Percentiles rank a stretch among this genome's conserved stretches.
These are phyloP conservation scores for Pittosporum tobira DNA, from an alignment of 129 eudicot genomes.

Conservation along the genomic window DNA sequence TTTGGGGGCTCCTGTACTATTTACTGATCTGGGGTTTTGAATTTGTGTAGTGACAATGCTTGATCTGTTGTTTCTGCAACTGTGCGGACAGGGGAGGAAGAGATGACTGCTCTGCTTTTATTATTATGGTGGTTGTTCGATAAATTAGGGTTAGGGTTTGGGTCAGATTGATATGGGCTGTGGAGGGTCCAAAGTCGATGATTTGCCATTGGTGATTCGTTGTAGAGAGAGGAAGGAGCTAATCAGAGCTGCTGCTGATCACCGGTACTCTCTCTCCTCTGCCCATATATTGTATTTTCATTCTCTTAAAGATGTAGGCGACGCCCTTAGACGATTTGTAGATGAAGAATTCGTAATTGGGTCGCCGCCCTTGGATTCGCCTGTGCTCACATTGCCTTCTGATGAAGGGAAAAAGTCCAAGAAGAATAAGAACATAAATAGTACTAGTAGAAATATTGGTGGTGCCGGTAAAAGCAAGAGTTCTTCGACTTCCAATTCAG, in stretches of 20 bases:
- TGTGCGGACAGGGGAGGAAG: conserved; percentile 11
- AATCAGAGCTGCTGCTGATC: conserved; percentile 65
- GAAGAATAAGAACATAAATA: not conserved
- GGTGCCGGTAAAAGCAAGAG: conserved; percentile 9
- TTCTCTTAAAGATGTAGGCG: conserved; percentile 64
- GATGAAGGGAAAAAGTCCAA: conserved; percentile 27
- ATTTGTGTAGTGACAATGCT: not conserved
- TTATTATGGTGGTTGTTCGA: not conserved
- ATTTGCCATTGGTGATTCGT: conserved; percentile 60
- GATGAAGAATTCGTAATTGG: conserved; percentile 64
- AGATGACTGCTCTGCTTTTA: conserved; percentile 10
- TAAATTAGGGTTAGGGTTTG: conserved; percentile 15
- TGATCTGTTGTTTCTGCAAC: not conserved
- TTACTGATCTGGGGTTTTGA: conserved; percentile 20
- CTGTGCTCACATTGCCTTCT: conserved; percentile 64
- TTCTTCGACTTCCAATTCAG: conserved; percentile 14
- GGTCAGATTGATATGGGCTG: conserved; percentile 56
- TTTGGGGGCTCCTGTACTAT: not conserved
- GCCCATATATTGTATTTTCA: conserved; percentile 74
- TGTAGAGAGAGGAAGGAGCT: conserved; percentile 66
- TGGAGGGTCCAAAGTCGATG: conserved; percentile 63
- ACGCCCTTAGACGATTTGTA: conserved; percentile 62
- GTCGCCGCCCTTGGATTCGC: conserved; percentile 41
- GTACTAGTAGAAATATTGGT: not conserved
- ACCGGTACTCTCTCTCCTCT: conserved; percentile 68